Percentiles rank a stretch among this genome's conserved stretches.
Evolutionary conservation across 1,284 basidiomycete genomes (phyloP).

Genomic region (Porphyrellus sp.): DNA sequence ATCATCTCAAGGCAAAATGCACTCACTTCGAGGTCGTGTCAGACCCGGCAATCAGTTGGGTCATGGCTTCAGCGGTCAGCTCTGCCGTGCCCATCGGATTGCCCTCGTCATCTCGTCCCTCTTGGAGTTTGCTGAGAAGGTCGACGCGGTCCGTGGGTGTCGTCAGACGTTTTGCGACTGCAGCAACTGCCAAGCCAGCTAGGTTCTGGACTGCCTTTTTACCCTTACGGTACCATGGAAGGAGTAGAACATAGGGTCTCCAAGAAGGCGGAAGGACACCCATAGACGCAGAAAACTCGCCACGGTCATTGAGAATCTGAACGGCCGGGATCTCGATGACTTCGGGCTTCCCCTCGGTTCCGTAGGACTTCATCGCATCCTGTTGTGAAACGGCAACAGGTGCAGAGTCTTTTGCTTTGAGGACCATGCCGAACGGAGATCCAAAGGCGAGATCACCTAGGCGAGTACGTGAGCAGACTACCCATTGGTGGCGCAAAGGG

Average conservation of each 20-base stretch:
- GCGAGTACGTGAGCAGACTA: constrained; percentile 5
- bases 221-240: constrained; percentile 79
- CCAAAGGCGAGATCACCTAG: constrained; percentile 81
- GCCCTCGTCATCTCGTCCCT: constrained; percentile 75
- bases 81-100: constrained; percentile 77
- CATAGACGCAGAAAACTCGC: constrained; percentile 83
- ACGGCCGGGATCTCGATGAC: constrained; percentile 75
- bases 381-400: constrained; percentile 51
- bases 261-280: constrained; percentile 74
- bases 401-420: constrained; percentile 71
- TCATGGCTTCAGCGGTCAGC: constrained; percentile 83
- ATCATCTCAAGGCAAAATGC: background rate
- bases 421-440: constrained; percentile 86
- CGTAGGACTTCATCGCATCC: constrained; percentile 57
- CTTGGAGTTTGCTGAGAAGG: constrained; percentile 76
- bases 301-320: constrained; percentile 84
- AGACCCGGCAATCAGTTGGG: constrained; percentile 81
- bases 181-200: constrained; percentile 79
- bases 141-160: constrained; percentile 69
- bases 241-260: constrained; percentile 60
- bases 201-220: constrained; percentile 68
- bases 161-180: constrained; percentile 72
- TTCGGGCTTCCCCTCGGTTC: constrained; percentile 42
- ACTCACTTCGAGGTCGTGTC: constrained; percentile 82
- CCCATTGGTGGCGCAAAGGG: background rate